Conservation (phyloP, 306 rosid genomes). For the Casuarina cunninghamiana region DNA sequence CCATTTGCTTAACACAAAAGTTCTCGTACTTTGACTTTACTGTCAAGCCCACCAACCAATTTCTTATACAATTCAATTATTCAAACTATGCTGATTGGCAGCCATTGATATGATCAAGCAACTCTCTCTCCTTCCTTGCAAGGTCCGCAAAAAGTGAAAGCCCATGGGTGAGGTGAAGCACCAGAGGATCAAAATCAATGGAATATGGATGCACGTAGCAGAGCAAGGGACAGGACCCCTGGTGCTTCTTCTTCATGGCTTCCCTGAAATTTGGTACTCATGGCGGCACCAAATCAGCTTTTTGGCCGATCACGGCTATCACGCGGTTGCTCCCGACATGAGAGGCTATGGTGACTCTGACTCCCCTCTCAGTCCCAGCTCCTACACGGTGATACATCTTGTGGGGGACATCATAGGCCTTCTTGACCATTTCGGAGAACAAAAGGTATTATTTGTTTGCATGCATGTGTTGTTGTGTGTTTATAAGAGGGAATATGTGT, state of each 20-base stretch:
- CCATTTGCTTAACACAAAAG: neutral
- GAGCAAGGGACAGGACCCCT: conserved; percentile 80
- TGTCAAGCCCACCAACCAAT: neutral
- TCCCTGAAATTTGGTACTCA: conserved; percentile 61
- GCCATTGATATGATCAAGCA: neutral
- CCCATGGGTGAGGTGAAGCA: conserved; percentile 55
- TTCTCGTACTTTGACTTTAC: neutral
- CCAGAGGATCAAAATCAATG: conserved; percentile 62
- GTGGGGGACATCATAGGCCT: conserved; percentile 63
- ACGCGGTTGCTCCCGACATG: conserved; percentile 71
- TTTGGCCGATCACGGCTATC: conserved; percentile 57
- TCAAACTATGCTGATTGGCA: neutral
- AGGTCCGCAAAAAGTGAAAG: neutral
- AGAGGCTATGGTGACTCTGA: conserved; percentile 77
- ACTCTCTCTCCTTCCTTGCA: neutral
- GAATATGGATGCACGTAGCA: conserved; percentile 58
- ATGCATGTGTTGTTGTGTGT: neutral
- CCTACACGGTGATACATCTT: conserved; percentile 49
- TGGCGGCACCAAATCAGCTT: conserved; percentile 60
- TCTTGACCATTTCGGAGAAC: conserved; percentile 64
- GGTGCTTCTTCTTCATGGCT: conserved; percentile 66
- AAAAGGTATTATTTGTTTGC: conserved; percentile 35
- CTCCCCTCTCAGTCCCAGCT: conserved; percentile 49
- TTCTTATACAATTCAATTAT: neutral
- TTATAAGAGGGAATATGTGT: neutral